Evolutionary conservation across 2,329 filamentous ascomycete species (phyloP), one percentile per base, ranked within the genome.

Genomic region (Talaromyces pinophilus): DNA sequence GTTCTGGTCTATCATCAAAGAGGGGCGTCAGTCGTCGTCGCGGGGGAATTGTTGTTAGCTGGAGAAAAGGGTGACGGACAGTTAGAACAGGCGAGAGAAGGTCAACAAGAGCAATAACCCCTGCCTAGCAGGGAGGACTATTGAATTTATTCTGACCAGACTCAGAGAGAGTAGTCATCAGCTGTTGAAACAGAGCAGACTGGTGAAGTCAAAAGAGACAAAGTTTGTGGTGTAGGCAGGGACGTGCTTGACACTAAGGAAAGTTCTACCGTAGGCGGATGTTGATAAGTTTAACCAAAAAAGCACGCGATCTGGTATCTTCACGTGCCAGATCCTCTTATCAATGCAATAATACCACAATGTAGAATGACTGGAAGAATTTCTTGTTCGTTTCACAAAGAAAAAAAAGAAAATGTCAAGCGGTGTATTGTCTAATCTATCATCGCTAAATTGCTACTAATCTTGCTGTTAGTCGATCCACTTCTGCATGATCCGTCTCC

Each of bases 241-340:
- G 38, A 59, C 57, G 57, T 59, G 57, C 57, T 59, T 44, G 55
- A 59, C 35, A 44, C 57, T 59, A 59, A 38, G 30, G 54, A 57
- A 57, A 38, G 54, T 38, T 57, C 54, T 57, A 19, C 19, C 19
- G 19, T 19, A 57, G 54, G 54, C n/a, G 54, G 54, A 40, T 57
- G 54, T 40, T 57, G 54, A 60, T 60, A 60, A 60, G 59, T 44
- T 62, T 62, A 61, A 22, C 54, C 33, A 57, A 57, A 57, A 35
- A 57, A 57, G 60, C 60, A 63, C 60, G 60, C 60, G 60, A 63
- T 63, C 60, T 63, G n/a, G 65, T 60, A 59, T 65, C 48, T 62
- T 52, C 48, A 54, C 59, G 57, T 0, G 77, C 76, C 19, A 55
- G n/a, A 54, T 22, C 54, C 40, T 6, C 25, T 13, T 19, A 33